These are phyloP conservation scores for Persicaria maculosa DNA, from an alignment of 148 eudicot genomes.

Conservation along the genomic window DNA sequence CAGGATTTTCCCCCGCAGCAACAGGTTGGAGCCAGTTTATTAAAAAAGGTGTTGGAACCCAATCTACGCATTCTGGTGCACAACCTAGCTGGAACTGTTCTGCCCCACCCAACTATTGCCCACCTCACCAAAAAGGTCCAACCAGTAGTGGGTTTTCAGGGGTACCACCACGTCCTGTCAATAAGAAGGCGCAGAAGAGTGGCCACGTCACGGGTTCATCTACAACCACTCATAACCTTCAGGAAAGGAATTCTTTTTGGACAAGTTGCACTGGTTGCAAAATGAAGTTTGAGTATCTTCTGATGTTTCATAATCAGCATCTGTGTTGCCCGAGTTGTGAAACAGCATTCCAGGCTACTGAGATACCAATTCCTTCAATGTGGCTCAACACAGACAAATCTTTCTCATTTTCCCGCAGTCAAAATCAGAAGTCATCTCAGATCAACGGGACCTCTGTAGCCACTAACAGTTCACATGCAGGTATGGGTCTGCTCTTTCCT, in stretches of 20 bases:
- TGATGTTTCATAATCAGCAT: slow-evolving; percentile 47
- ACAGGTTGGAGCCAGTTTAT: slow-evolving; percentile 10
- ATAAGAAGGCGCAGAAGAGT: slow-evolving; percentile 35
- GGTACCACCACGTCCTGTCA: slow-evolving; percentile 17
- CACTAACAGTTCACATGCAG: neutral
- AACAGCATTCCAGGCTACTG: slow-evolving; percentile 46
- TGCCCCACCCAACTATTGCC: slow-evolving; percentile 20
- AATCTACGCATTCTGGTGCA: neutral
- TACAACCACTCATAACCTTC: slow-evolving; percentile 26
- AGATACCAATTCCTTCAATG: slow-evolving; percentile 52
- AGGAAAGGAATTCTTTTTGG: slow-evolving; percentile 70
- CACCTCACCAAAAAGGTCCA: slow-evolving; percentile 41
- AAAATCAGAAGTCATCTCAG: slow-evolving; percentile 21
- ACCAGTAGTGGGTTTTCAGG: slow-evolving; percentile 30
- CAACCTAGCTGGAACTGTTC: neutral
- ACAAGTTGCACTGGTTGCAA: slow-evolving; percentile 66
- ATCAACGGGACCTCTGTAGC: neutral
- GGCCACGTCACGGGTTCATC: slow-evolving; percentile 23
- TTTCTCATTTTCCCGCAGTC: slow-evolving; percentile 20
- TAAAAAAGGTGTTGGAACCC: slow-evolving; percentile 17
- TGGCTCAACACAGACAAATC: slow-evolving; percentile 19
- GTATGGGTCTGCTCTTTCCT: neutral
- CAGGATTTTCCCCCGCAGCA: neutral
- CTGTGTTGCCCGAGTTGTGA: slow-evolving; percentile 73
- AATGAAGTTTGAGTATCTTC: slow-evolving; percentile 81